Conservation (phyloP, 441 rosid genomes). For the Lagerstroemia fauriei region DNA sequence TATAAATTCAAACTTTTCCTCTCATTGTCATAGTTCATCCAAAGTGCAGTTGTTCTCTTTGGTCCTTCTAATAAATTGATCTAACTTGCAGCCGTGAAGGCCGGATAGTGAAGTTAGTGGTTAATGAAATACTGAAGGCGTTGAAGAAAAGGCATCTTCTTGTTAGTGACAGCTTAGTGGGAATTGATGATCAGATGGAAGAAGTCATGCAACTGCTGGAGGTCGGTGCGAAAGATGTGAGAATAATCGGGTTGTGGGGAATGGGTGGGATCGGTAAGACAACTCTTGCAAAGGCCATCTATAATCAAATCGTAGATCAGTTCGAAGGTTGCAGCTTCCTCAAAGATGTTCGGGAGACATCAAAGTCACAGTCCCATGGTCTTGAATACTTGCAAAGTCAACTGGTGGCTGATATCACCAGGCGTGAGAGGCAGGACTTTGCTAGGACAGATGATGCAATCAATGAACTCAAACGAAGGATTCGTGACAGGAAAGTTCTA, state of each 20-base stretch:
- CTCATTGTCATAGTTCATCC: neutral
- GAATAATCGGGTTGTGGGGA: neutral
- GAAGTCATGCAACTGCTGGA: constrained; percentile 2
- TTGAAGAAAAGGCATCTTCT: neutral
- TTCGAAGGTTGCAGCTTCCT: constrained; percentile 5
- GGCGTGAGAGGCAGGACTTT: neutral
- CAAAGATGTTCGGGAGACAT: neutral
- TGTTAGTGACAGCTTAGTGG: neutral
- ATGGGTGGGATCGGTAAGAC: constrained; percentile 11
- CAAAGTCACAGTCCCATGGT: neutral
- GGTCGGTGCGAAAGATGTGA: neutral
- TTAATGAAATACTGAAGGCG: neutral
- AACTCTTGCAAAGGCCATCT: constrained; percentile 7
- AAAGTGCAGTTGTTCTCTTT: neutral
- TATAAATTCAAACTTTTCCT: too few relatives aligned
- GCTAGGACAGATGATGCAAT: neutral
- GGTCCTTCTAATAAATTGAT: neutral
- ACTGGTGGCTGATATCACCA: neutral
- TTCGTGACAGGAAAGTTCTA: constrained; percentile 6
- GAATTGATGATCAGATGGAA: neutral
- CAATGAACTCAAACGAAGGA: neutral
- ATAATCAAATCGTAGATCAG: neutral
- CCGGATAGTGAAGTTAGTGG: neutral
- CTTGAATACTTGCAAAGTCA: constrained; percentile 7
- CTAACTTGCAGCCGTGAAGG: neutral